These are phyloP conservation scores for Klebsormidium nitens DNA, from an alignment of 139 green algal species.

Conservation along the genomic window DNA sequence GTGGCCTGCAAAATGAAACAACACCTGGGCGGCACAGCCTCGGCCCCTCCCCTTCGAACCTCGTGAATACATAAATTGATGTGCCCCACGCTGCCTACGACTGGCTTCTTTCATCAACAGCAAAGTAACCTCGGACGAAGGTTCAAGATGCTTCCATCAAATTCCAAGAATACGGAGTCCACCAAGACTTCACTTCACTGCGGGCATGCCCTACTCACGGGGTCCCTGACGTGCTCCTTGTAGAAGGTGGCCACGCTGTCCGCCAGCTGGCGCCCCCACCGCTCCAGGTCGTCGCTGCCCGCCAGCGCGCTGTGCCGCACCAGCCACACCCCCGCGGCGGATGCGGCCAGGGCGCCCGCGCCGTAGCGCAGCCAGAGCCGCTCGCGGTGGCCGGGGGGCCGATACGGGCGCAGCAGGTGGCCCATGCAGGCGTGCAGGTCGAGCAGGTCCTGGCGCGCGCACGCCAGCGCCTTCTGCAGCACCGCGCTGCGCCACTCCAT, in stretches of 20 bases:
- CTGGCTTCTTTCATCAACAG: too few relatives aligned
- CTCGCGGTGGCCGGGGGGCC: slow-evolving; percentile 48
- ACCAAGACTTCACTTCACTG: too few relatives aligned
- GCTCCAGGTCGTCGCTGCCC: slow-evolving; percentile 68
- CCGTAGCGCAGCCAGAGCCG: slow-evolving; percentile 73
- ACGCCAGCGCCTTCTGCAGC: neutral
- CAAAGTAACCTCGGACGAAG: too few relatives aligned
- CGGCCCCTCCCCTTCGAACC: too few relatives aligned
- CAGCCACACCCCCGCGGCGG: slow-evolving; percentile 42
- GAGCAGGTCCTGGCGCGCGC: neutral
- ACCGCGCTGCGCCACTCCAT: neutral
- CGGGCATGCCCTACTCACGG: too few relatives aligned
- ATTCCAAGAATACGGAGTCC: too few relatives aligned
- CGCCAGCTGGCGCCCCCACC: slow-evolving; percentile 39
- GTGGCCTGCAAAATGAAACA: too few relatives aligned
- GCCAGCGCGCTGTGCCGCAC: slow-evolving; percentile 62
- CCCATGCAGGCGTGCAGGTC: neutral
- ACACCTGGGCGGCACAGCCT: too few relatives aligned
- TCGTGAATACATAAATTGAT: too few relatives aligned
- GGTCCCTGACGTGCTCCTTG: slow-evolving; percentile 57
- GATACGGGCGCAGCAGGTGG: slow-evolving; percentile 41
- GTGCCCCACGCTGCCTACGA: too few relatives aligned
- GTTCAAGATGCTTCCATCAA: too few relatives aligned
- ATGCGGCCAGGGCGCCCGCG: slow-evolving; percentile 2
- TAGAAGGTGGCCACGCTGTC: slow-evolving; percentile 20